A percentile compares a stretch with the other conserved stretches of the same genome.
phyloP scores from a whole-genome alignment of 345 rosid genomes.

The Stellera chamaejasme region DNA sequence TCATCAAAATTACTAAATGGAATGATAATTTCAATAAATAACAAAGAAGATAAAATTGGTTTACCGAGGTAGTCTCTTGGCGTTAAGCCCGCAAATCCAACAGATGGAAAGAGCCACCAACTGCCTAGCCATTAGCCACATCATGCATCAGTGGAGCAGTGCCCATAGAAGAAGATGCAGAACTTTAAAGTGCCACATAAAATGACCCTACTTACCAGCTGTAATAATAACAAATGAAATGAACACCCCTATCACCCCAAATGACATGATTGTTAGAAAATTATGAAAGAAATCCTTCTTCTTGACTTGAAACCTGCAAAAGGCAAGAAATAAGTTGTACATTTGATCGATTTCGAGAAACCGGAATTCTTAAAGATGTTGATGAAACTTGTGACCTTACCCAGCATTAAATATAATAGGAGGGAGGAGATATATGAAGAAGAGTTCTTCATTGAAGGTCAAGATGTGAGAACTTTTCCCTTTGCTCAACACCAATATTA shows the following conservation, averaged over 20 bases:
- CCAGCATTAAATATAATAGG: conserved; percentile 97
- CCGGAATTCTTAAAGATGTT: background rate
- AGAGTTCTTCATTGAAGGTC: conserved; percentile 66
- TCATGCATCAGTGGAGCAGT: conserved; percentile 8
- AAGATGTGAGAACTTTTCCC: conserved; percentile 75
- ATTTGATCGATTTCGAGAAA: background rate
- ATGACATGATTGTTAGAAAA: conserved; percentile 71
- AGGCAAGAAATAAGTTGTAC: background rate
- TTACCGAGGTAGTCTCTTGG: conserved; percentile 69
- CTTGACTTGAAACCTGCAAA: conserved; percentile 82
- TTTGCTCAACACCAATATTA: conserved; percentile 53
- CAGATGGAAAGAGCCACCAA: conserved; percentile 68
- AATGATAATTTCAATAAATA: background rate
- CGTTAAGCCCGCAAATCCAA: conserved; percentile 50
- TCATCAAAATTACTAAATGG: too few species aligned
- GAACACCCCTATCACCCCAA: conserved; percentile 74
- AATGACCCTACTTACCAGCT: conserved; percentile 34
- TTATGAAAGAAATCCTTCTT: conserved; percentile 87
- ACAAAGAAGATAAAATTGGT: conserved; percentile 7
- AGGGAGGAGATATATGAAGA: conserved; percentile 93
- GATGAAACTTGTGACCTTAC: conserved; percentile 25
- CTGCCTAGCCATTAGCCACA: conserved; percentile 42
- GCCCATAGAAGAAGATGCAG: background rate
- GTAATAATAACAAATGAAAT: conserved; percentile 52
- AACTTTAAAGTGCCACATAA: background rate